These are phyloP conservation scores for Hordeum marinum DNA, from an alignment of 176 grass and related monocot genomes.

Conservation along the genomic window DNA sequence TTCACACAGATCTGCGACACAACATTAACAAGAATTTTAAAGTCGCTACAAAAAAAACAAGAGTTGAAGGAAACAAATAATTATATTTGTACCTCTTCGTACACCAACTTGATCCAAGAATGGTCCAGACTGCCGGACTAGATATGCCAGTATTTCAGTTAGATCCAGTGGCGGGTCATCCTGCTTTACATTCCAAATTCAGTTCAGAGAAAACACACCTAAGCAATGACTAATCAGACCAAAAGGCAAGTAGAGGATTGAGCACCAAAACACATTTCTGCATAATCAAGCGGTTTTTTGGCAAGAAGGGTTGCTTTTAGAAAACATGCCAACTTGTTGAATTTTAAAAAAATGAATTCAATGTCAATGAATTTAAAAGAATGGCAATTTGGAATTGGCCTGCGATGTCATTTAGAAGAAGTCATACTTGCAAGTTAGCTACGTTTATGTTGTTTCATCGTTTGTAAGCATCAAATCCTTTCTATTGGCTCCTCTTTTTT, in stretches of 20 bases:
- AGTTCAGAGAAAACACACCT: conserved; percentile 7
- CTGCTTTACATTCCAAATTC: conserved; percentile 30
- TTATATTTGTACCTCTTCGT: conserved; percentile 46
- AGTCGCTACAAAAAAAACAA: background rate
- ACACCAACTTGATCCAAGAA: conserved; percentile 86
- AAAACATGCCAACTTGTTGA: background rate
- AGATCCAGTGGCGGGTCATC: conserved; percentile 65
- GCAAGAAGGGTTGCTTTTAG: background rate
- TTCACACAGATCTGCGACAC: conserved; percentile 61
- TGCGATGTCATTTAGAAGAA: background rate
- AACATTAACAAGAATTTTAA: conserved; percentile 4
- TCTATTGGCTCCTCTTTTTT: background rate
- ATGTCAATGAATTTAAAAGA: background rate
- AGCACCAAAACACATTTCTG: too few relatives aligned
- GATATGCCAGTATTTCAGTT: conserved; percentile 67
- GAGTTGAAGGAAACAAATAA: background rate
- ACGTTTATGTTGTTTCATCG: background rate
- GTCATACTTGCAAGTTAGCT: conserved; percentile 4
- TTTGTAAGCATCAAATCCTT: background rate
- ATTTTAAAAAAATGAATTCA: background rate
- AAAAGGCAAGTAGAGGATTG: background rate
- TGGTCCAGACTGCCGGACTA: conserved; percentile 74
- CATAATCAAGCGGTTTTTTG: background rate
- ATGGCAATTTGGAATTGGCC: background rate
- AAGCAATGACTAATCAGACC: conserved; percentile 14